A percentile compares a stretch with the other conserved stretches of the same genome.
These are phyloP conservation scores for Irpex lacteus DNA, from an alignment of 1,284 basidiomycete genomes.

Conservation along the genomic window DNA sequence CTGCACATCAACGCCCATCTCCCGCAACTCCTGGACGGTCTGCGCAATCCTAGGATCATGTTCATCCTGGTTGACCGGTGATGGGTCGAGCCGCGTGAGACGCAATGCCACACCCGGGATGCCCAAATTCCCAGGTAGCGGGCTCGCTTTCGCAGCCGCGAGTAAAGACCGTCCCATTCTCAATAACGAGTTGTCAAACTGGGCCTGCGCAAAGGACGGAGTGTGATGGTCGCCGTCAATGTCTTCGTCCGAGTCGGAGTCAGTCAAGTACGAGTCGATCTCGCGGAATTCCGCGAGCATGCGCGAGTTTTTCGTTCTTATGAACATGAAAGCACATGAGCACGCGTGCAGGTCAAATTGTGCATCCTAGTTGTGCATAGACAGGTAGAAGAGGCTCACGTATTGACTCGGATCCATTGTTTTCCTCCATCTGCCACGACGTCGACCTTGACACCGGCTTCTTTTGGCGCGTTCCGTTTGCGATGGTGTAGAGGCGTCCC, in stretches of 20 bases:
- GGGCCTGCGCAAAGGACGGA: constrained; percentile 42
- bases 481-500: constrained; percentile 17
- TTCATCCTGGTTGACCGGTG: constrained; percentile 34
- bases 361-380: neutral
- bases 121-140: constrained; percentile 28
- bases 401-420: constrained; percentile 81
- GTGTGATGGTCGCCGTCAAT: constrained; percentile 14
- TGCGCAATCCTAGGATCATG: constrained; percentile 58
- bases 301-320: constrained; percentile 73
- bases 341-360: neutral
- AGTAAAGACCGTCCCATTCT: constrained; percentile 61
- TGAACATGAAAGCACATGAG: neutral
- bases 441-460: constrained; percentile 70
- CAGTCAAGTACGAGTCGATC: constrained; percentile 77
- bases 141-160: constrained; percentile 57
- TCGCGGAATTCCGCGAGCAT: constrained; percentile 77
- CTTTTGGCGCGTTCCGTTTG: constrained; percentile 27
- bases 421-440: constrained; percentile 72
- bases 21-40: constrained; percentile 53
- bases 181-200: constrained; percentile 71
- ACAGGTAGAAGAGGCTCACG: constrained; percentile 47
- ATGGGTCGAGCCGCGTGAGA: constrained; percentile 65
- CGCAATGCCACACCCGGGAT: constrained; percentile 52
- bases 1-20: constrained; percentile 64
- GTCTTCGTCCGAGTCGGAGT: constrained; percentile 47